Evolutionary conservation across 2,329 filamentous ascomycete genomes (phyloP).

Genomic region (Onygenales sp.): DNA sequence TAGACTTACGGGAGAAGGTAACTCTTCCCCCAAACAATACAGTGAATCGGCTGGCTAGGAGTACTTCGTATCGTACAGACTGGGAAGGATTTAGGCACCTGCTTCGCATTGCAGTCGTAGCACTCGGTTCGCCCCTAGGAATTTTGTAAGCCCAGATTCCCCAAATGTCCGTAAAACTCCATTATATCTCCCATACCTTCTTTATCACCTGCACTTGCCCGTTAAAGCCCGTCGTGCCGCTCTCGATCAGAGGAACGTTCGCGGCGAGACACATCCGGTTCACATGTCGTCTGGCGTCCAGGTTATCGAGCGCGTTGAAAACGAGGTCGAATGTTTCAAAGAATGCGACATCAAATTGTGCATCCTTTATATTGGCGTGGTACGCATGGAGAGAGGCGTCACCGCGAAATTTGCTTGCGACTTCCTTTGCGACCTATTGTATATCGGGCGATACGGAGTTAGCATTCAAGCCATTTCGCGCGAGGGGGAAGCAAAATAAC

Average conservation of each 20-base stretch:
- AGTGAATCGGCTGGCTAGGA: constrained; percentile 92
- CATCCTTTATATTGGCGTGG: constrained; percentile 91
- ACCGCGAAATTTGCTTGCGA: constrained; percentile 82
- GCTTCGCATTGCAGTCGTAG: constrained; percentile 89
- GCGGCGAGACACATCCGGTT: constrained; percentile 96
- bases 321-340: constrained; percentile 75
- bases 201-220: constrained; percentile 96
- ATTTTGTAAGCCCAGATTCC: constrained; percentile 7
- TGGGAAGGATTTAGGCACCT: constrained; percentile 83
- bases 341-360: constrained; percentile 77
- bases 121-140: constrained; percentile 70
- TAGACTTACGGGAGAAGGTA: constrained; percentile 67
- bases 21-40: constrained; percentile 97
- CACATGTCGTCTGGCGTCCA: constrained; percentile 87
- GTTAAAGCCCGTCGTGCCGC: constrained; percentile 94
- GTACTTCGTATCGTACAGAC: constrained; percentile 97
- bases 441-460: constrained; percentile 12
- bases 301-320: constrained; percentile 94
- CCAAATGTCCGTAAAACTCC: background rate
- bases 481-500: constrained; percentile 8
- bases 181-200: constrained; percentile 41
- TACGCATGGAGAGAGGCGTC: constrained; percentile 77
- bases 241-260: constrained; percentile 84
- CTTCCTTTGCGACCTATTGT: constrained; percentile 76
- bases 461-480: background rate